Conservation (phyloP, 2,329 filamentous ascomycete genomes). For the Purpureocillium lavendulum region DNA sequence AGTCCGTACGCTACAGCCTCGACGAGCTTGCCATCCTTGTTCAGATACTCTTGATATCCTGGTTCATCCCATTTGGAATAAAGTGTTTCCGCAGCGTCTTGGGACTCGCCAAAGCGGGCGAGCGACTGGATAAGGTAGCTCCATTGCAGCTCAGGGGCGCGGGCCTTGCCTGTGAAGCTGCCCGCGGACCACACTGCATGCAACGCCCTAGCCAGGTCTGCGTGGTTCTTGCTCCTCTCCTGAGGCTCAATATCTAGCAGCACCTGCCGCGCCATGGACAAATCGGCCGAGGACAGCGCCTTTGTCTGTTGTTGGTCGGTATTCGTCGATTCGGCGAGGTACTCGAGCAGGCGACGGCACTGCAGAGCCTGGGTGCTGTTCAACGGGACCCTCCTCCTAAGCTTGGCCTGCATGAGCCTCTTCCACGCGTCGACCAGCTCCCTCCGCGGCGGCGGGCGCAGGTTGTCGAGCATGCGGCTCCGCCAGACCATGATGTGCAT, state of each 20-base stretch:
- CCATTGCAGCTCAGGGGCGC: slow-evolving; percentile 17
- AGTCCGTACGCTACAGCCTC: slow-evolving; percentile 43
- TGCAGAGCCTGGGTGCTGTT: slow-evolving; percentile 59
- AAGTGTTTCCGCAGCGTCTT: slow-evolving; percentile 41
- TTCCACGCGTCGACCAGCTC: slow-evolving; percentile 59
- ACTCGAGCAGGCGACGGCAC: slow-evolving; percentile 47
- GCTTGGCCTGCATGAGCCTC: slow-evolving; percentile 52
- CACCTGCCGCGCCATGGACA: slow-evolving; percentile 35
- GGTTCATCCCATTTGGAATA: slow-evolving; percentile 19
- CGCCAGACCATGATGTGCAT: slow-evolving; percentile 62
- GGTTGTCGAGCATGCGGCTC: slow-evolving; percentile 51
- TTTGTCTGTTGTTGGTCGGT: slow-evolving; percentile 19
- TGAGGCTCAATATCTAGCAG: slow-evolving; percentile 30
- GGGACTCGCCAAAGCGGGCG: slow-evolving; percentile 43
- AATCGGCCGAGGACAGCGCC: slow-evolving; percentile 28
- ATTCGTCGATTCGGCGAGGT: slow-evolving; percentile 34
- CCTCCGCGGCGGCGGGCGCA: slow-evolving; percentile 54
- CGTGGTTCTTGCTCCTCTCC: slow-evolving; percentile 35
- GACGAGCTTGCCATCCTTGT: slow-evolving; percentile 14
- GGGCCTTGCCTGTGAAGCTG: slow-evolving; percentile 11
- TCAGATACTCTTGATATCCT: slow-evolving; percentile 11
- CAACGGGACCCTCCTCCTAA: slow-evolving; percentile 37
- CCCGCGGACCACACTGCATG: slow-evolving; percentile 21
- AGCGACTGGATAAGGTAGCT: slow-evolving; percentile 30
- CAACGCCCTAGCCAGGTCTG: slow-evolving; percentile 36